These are phyloP conservation scores for Paracamarosporium sp. DNA, from an alignment of 2,329 filamentous ascomycete species.

Conservation along the genomic window DNA sequence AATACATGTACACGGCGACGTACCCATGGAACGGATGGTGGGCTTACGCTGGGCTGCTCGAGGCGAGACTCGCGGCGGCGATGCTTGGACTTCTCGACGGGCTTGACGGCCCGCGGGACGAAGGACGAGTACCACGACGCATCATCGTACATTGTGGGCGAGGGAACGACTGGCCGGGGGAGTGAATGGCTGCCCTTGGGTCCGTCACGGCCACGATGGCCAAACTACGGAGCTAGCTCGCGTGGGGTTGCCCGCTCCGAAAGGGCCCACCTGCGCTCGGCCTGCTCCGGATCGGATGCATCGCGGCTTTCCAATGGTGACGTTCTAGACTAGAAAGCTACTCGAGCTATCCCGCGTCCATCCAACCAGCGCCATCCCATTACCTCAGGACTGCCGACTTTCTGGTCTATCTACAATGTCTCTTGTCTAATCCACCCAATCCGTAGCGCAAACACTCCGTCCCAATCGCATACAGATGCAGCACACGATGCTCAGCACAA, in stretches of 20 bases:
- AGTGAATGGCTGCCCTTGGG: slow-evolving; percentile 8
- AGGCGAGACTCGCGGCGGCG: slow-evolving; percentile 74
- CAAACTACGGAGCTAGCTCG: neutral
- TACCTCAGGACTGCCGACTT: neutral
- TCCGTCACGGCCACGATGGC: neutral
- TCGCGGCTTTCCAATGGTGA: slow-evolving; percentile 13
- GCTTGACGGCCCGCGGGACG: slow-evolving; percentile 67
- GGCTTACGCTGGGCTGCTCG: slow-evolving; percentile 57
- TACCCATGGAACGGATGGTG: slow-evolving; percentile 41
- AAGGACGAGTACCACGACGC: slow-evolving; percentile 76
- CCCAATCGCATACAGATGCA: slow-evolving; percentile 1
- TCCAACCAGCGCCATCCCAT: slow-evolving; percentile 2
- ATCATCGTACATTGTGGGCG: slow-evolving; percentile 74
- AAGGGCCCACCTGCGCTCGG: slow-evolving; percentile 5
- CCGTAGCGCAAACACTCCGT: slow-evolving; percentile 3
- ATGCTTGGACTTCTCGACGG: slow-evolving; percentile 60
- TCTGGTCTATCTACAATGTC: slow-evolving; percentile 15
- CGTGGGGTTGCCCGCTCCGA: slow-evolving; percentile 14
- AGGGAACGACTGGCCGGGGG: neutral
- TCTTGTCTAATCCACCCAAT: slow-evolving; percentile 16
- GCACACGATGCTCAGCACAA: slow-evolving; percentile 39
- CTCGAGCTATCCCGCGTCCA: too few species aligned
- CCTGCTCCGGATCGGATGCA: slow-evolving; percentile 11
- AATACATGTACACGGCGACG: slow-evolving; percentile 47
- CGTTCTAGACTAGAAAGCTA: neutral